phyloP scores from a whole-genome alignment of 805 yeast species.

The Cyberlindnera veronae region DNA sequence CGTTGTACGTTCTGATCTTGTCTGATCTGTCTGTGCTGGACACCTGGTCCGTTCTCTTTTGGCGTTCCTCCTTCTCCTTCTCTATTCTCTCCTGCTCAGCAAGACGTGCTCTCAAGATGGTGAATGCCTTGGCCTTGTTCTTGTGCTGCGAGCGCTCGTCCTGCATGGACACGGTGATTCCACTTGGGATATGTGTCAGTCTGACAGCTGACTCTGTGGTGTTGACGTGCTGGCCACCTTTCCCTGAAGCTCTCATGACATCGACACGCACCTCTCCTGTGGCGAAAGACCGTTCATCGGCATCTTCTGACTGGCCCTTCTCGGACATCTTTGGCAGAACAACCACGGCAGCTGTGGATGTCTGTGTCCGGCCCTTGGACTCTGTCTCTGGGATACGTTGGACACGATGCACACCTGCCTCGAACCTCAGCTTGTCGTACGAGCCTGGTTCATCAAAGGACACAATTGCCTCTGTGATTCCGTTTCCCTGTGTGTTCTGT shows the following conservation, averaged over 20 bases:
- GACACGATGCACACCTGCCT: constrained; percentile 95
- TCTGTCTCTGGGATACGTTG: constrained; percentile 94
- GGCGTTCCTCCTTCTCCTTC: constrained; percentile 60
- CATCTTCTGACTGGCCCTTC: constrained; percentile 42
- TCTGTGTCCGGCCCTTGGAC: constrained; percentile 89
- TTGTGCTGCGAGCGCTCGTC: constrained; percentile 94
- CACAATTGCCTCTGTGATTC: constrained; percentile 74
- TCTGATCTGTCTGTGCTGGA: constrained; percentile 87
- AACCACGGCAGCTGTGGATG: constrained; percentile 94
- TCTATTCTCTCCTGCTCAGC: constrained; percentile 76
- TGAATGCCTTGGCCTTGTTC: constrained; percentile 89
- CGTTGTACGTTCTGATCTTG: constrained; percentile 90
- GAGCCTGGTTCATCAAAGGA: constrained; percentile 73
- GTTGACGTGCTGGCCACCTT: constrained; percentile 98
- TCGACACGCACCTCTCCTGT: constrained; percentile 90
- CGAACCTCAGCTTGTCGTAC: constrained; percentile 68
- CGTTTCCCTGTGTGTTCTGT: constrained; percentile 57
- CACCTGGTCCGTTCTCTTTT: constrained; percentile 76
- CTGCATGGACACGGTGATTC: constrained; percentile 84
- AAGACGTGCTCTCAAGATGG: constrained; percentile 73
- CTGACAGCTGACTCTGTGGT: constrained; percentile 97
- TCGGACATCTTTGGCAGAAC: constrained; percentile 81
- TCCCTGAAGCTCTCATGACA: constrained; percentile 96
- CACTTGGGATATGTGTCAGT: constrained; percentile 87
- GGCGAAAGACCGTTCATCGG: constrained; percentile 66